Evolutionary conservation across 108 stramenopile genomes (phyloP), one percentile per base, ranked within the genome.

Genomic region (Heterococcus sp.): DNA sequence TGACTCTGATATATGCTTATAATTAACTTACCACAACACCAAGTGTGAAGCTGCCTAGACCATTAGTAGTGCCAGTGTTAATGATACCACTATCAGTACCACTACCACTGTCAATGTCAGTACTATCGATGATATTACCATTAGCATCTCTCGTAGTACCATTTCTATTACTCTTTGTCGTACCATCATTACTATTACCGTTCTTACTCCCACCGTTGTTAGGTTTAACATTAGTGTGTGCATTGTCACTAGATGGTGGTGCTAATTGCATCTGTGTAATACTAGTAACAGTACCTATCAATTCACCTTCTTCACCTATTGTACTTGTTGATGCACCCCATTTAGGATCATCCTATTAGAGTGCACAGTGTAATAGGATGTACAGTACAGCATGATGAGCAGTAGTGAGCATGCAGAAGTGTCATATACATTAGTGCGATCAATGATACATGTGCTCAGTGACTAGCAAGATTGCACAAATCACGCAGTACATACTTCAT

Each of bases 251-350:
- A 32, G 11, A 5, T 21, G 67, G 68, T 0, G 76, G 76, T 26
- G 76, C 66, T 35, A 76, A 39, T 33, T 65, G 32, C 76, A 76
- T 76, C 29, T 76, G 76, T n/a, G 76, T 34, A 8, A 76, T 69
- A 30, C 66, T 68, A 11, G 68, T 76, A 1, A 76, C 68, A 2
- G 38, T 30, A 28, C 76, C 76, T 0, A 37, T 32, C 76, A 76
- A 69, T 33, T 69, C 76, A 2, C 68, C 76, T 69, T 76, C 76
- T 69, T 36, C 76, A 21, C 76, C 76, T 30, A 76, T 69, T 21
- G 68, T 21, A 21, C 46, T 8, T 21, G 46, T 58, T 58, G 46
- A 58, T 8, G 46, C 46, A 8, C 46, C 46, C 46, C 46, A 58
- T 21, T 58, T 58, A 14, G 46, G 46, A 58, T 58, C 46, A 58